phyloP scores from a whole-genome alignment of 805 yeast genomes.

The Sugiyamaella mastotermitis region DNA sequence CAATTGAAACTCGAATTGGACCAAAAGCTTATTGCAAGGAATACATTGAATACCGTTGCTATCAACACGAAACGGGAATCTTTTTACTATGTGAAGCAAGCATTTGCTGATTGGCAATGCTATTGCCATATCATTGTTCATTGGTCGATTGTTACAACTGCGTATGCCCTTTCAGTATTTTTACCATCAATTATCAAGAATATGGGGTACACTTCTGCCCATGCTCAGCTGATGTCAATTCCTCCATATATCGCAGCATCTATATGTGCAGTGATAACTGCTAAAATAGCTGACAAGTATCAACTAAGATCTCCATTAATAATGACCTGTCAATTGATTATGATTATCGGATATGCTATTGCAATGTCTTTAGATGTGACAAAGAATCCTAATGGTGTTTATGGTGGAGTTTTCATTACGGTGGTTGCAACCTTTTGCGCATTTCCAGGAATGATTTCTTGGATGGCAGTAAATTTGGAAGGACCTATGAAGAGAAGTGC shows the following conservation, averaged over 20 bases:
- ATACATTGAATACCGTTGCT: slow-evolving; percentile 22
- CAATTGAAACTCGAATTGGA: slow-evolving; percentile 4
- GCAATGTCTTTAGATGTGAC: slow-evolving; percentile 47
- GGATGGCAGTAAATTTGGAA: slow-evolving; percentile 50
- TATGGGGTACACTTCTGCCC: slow-evolving; percentile 38
- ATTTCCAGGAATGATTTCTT: slow-evolving; percentile 55
- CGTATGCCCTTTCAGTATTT: slow-evolving; percentile 34
- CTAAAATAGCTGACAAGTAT: slow-evolving; percentile 26
- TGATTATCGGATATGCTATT: slow-evolving; percentile 33
- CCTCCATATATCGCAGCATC: slow-evolving; percentile 44
- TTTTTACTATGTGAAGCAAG: no score
- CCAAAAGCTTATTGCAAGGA: slow-evolving; percentile 1
- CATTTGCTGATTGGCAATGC: no score
- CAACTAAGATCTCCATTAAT: slow-evolving; percentile 29
- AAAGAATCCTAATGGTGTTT: slow-evolving; percentile 36
- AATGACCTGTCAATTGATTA: slow-evolving; percentile 21
- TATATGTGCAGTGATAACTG: slow-evolving; percentile 30
- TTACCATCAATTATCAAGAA: slow-evolving; percentile 40
- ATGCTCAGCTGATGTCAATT: slow-evolving; percentile 40
- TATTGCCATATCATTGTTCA: slow-evolving; percentile 48
- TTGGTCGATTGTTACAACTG: slow-evolving; percentile 47
- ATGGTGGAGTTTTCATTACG: slow-evolving; percentile 51
- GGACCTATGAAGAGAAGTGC: slow-evolving; percentile 52
- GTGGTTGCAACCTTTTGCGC: slow-evolving; percentile 51
- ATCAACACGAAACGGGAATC: no score